Evolutionary conservation across 371 early-diverging fungal species (phyloP), one percentile per base, ranked within the genome.

Genomic region (Circinella minor): DNA sequence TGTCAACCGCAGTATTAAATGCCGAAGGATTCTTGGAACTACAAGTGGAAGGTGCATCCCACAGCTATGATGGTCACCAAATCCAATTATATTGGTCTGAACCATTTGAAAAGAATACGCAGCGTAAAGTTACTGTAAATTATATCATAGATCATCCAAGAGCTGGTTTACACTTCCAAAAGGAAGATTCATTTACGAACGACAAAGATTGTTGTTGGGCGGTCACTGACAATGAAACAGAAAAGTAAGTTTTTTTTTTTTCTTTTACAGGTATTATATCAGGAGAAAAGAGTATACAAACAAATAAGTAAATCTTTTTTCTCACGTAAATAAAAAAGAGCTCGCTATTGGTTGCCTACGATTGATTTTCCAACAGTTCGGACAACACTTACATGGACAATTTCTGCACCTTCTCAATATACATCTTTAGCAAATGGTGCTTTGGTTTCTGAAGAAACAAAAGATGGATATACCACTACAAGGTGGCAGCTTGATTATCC

Each of bases 271-370:
- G 6, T 3, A 9, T 39, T 43, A 6, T 43, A 3, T 43, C 43
- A 43, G 43, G 43, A 43, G 11, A 43, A 43, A 3, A 27, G 27
- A 27, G 2, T 47, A 11, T 15, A n/a, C n/a, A 11, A 11, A 11
- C 47, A 47, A 47, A 47, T 11, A 47, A 47, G 11, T 47, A 15
- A 1, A 11, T 47, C 47, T 47, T 47, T 3, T 15, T 47, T 15
- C 15, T 9, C 15, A 47, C 47, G 9, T 55, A 10, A 57, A 51
- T 13, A 2, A 51, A 51, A 51, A 68, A 80, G 88, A 7, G 84
- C 84, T 11, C 79, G 89, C 36, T 84, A 89, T 79, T 89, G 89
- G 89, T 74, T 89, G 18, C 84, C 89, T 0, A 82, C 81, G 36
- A 83, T 89, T n/a, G 87, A 89, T 66, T 84, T 70, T 54, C 89